Conservation (phyloP, 495 filamentous ascomycete genomes). For the Diplogelasinospora grovesii region DNA sequence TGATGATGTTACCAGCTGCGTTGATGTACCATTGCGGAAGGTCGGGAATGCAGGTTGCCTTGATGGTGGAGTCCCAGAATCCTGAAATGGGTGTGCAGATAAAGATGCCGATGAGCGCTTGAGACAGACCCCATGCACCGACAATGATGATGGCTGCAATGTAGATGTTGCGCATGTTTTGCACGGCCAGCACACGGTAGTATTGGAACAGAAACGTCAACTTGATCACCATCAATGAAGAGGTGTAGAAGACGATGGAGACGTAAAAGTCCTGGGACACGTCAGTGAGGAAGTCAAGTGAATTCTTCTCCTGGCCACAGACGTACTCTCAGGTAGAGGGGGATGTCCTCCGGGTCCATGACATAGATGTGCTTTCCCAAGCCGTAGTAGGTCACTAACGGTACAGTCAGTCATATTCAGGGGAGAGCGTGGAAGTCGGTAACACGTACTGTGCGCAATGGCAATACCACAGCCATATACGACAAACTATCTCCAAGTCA, state of each 20-base stretch:
- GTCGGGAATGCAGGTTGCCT: slow-evolving; percentile 20
- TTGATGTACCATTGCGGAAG: slow-evolving; percentile 28
- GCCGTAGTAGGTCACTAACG: slow-evolving; percentile 19
- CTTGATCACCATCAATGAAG: slow-evolving; percentile 22
- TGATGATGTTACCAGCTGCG: slow-evolving; percentile 32
- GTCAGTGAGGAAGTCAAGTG: neutral
- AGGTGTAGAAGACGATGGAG: slow-evolving; percentile 30
- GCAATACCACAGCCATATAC: slow-evolving; percentile 14
- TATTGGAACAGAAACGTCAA: slow-evolving; percentile 29
- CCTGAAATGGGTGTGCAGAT: slow-evolving; percentile 22
- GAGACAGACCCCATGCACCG: slow-evolving; percentile 23
- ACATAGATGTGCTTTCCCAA: slow-evolving; percentile 18
- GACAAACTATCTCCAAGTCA: neutral
- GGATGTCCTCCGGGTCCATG: slow-evolving; percentile 12
- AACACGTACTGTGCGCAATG: slow-evolving; percentile 19
- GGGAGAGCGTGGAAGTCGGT: too few relatives aligned
- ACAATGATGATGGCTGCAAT: slow-evolving; percentile 22
- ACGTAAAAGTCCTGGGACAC: slow-evolving; percentile 21
- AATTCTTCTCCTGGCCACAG: neutral
- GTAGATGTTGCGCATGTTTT: slow-evolving; percentile 18
- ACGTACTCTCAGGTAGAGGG: slow-evolving; percentile 17
- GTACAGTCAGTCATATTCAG: too few relatives aligned
- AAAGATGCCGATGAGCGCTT: slow-evolving; percentile 23
- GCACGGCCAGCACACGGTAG: slow-evolving; percentile 28
- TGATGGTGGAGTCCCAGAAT: slow-evolving; percentile 20